phyloP scores from a whole-genome alignment of 2,329 filamentous ascomycete species.

The Tolypocladium paradoxum region DNA sequence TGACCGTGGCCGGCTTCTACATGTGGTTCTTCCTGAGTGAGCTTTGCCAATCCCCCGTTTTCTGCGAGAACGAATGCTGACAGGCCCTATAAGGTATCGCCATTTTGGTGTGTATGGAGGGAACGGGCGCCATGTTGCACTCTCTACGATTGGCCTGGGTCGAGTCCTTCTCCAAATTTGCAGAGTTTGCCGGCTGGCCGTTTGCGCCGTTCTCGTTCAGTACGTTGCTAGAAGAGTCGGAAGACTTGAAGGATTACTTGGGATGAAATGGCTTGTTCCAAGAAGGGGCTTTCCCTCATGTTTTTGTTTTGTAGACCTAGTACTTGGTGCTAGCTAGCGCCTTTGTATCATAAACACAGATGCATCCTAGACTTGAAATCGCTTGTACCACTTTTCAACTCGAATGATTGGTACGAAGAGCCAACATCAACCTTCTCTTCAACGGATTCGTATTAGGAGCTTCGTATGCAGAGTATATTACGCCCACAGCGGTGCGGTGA shows the following conservation, averaged over 20 bases:
- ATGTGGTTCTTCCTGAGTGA: slow-evolving; percentile 78
- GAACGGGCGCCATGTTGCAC: slow-evolving; percentile 92
- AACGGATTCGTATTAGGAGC: background rate
- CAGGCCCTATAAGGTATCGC: slow-evolving; percentile 26
- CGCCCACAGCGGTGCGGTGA: slow-evolving; percentile 64
- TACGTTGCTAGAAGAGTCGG: slow-evolving; percentile 73
- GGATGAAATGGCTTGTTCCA: slow-evolving; percentile 21
- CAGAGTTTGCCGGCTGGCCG: slow-evolving; percentile 77
- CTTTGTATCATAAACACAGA: slow-evolving; percentile 18
- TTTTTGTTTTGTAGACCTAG: slow-evolving; percentile 18
- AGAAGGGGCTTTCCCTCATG: slow-evolving; percentile 2
- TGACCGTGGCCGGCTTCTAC: slow-evolving; percentile 73
- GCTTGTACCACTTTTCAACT: background rate
- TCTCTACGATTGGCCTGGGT: slow-evolving; percentile 89
- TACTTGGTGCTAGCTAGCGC: slow-evolving; percentile 6
- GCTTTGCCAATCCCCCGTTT: slow-evolving; percentile 5
- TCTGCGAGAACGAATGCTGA: slow-evolving; percentile 11
- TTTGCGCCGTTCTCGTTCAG: slow-evolving; percentile 88
- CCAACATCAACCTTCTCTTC: background rate
- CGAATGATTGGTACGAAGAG: background rate
- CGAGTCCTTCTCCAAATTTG: slow-evolving; percentile 96
- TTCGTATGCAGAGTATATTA: slow-evolving; percentile 10
- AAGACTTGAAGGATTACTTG: slow-evolving; percentile 46
- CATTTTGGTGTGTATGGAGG: slow-evolving; percentile 88
- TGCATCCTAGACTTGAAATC: slow-evolving; percentile 6